These are phyloP conservation scores for Cercospora zeae-maydis DNA, from an alignment of 2,329 filamentous ascomycete genomes.

Conservation along the genomic window DNA sequence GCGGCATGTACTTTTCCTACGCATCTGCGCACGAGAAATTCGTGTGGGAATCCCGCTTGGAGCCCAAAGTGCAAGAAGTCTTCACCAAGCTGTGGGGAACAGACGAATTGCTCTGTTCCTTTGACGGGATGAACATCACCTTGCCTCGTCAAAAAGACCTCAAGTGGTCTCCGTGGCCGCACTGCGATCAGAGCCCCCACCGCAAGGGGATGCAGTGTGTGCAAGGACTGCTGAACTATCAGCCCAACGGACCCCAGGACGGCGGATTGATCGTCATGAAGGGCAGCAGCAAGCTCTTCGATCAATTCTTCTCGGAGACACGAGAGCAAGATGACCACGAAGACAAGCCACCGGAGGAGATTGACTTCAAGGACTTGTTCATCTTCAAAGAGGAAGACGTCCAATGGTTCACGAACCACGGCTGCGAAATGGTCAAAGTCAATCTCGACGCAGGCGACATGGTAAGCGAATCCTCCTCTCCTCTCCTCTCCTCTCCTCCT, in stretches of 20 bases:
- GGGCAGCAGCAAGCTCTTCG: conserved; percentile 42
- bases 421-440: conserved; percentile 23
- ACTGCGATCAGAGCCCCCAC: conserved; percentile 44
- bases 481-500: background rate
- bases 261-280: conserved; percentile 48
- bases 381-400: conserved; percentile 41
- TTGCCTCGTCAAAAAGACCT: conserved; percentile 43
- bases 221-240: conserved; percentile 46
- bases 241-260: conserved; percentile 46
- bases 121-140: conserved; percentile 43
- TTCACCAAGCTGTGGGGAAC: conserved; percentile 46
- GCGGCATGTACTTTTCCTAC: conserved; percentile 45
- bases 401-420: conserved; percentile 25
- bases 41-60: conserved; percentile 44
- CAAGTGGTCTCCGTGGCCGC: conserved; percentile 42
- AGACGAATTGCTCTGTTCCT: conserved; percentile 32
- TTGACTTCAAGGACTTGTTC: conserved; percentile 42
- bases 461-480: background rate
- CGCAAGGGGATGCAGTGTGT: conserved; percentile 43
- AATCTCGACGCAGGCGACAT: conserved; percentile 26
- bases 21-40: conserved; percentile 43
- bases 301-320: conserved; percentile 46
- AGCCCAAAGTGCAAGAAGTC: conserved; percentile 41
- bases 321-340: conserved; percentile 29
- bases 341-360: conserved; percentile 35